Base-by-base conservation (phyloP, 169 alveolate species). In the Plasmodium billcollinsi region DNA sequence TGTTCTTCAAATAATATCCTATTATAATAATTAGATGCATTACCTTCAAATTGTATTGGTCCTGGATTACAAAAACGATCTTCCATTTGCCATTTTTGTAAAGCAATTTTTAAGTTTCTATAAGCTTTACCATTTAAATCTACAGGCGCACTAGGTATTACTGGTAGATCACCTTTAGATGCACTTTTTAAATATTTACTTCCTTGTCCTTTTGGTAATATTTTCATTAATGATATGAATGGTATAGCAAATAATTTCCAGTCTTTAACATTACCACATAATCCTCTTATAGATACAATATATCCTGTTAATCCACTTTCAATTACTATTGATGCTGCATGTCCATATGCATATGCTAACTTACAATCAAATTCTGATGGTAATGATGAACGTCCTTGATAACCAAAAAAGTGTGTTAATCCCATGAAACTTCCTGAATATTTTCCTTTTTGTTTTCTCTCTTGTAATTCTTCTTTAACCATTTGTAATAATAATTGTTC, bases 381-480 rank as follows among this genome's bases (percentile, higher is more conserved):
- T 95, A 97, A 96, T n/a, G 99, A 97, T 73, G 99, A 97, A 67
- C 99, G 96, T 18, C 99, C 99, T 92, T 98, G 98, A 96, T 98
- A 98, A 12, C 99, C 99, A 92, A 98, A 98, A 94, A 96, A 98
- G 86, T 98, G 99, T 11, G 98, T 95, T 59, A 98, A 98, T 29
- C 99, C 98, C 88, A 97, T 96, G 90, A 98, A 98, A 86, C 96
- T 93, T 15, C 99, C 99, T 21, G 94, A 94, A 90, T 96, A 97
- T 83, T 75, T 92, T 49, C 98, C 98, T 56, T 96, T 93, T 63
- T 95, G 94, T 94, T 97, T 97, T 75, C 99, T 92, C 62, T 91
- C 86, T 20, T 88, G 96, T 72, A 98, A 95, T 86, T 98, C 99
- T 73, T 97, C 97, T 73, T 96, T 97, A 18, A 98, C 99, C 96